Evolutionary conservation across 768 basidiomycete genomes (phyloP).

Genomic region (Lentinula edodes): DNA sequence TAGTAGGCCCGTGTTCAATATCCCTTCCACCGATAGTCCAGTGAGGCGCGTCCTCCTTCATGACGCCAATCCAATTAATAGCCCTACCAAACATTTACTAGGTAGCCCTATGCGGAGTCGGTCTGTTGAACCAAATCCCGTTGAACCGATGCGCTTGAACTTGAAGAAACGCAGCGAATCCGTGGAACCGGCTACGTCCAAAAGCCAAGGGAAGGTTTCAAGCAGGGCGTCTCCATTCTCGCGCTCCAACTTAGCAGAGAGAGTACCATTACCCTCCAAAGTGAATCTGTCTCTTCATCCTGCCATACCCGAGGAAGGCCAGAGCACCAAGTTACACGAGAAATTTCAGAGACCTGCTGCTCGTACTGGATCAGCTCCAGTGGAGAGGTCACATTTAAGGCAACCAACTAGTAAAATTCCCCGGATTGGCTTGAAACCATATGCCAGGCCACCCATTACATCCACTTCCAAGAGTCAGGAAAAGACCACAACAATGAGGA

Average conservation of each 20-base stretch:
- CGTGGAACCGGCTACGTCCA: slow-evolving; percentile 10
- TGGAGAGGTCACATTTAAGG: slow-evolving; percentile 40
- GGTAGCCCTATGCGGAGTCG: slow-evolving; percentile 24
- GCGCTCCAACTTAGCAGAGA: not conserved
- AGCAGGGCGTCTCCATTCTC: not conserved
- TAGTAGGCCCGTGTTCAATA: slow-evolving; percentile 17
- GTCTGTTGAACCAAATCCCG: slow-evolving; percentile 29
- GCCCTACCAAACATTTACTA: slow-evolving; percentile 22
- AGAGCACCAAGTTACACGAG: slow-evolving; percentile 8
- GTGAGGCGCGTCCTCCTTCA: slow-evolving; percentile 34
- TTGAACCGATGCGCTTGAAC: slow-evolving; percentile 1
- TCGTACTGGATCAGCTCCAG: slow-evolving; percentile 8
- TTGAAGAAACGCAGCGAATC: slow-evolving; percentile 7
- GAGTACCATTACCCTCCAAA: not conserved
- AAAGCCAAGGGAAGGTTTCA: not conserved
- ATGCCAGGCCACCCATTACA: slow-evolving; percentile 32
- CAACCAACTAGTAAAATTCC: slow-evolving; percentile 57
- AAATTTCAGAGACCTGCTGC: not conserved
- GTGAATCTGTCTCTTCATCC: not conserved
- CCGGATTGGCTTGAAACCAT: slow-evolving; percentile 54
- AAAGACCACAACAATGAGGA: slow-evolving; percentile 11
- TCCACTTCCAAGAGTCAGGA: not conserved
- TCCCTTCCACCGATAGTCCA: slow-evolving; percentile 32
- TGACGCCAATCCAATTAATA: slow-evolving; percentile 26
- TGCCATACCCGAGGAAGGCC: slow-evolving; percentile 27